Conservation (phyloP, 345 rosid genomes). For the Lepidium sativum region DNA sequence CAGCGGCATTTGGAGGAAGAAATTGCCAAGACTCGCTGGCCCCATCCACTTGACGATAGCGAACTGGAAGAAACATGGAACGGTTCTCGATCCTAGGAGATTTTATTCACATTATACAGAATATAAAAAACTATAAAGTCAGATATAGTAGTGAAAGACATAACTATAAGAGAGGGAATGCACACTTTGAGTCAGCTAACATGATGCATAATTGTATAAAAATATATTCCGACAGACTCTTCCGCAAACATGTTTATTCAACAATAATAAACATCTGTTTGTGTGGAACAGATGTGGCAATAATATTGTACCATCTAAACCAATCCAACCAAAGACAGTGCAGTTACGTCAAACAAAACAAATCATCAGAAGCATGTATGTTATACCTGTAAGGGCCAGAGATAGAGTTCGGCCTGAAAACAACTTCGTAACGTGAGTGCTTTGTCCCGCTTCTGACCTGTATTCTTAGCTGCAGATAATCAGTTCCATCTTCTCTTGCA, state of each 20-base stretch:
- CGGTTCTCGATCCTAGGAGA: conserved; percentile 78
- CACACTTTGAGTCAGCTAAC: conserved; percentile 6
- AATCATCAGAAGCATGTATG: conserved; percentile 7
- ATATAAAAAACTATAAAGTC: not conserved
- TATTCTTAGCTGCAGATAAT: conserved; percentile 54
- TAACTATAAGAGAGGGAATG: not conserved
- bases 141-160: not conserved
- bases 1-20: conserved; percentile 83
- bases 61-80: conserved; percentile 79
- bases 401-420: conserved; percentile 71
- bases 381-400: conserved; percentile 89
- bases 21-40: conserved; percentile 72
- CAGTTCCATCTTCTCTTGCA: conserved; percentile 44
- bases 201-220: too few species aligned
- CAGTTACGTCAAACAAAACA: conserved; percentile 1
- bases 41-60: conserved; percentile 75
- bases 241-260: not conserved
- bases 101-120: conserved; percentile 2
- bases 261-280: not conserved
- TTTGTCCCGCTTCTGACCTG: conserved; percentile 90
- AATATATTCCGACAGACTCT: too few species aligned
- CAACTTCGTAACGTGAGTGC: conserved; percentile 80
- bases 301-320: not conserved
- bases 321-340: not conserved
- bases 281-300: not conserved